Evolutionary conservation across 768 basidiomycete species (phyloP).

Genomic region (Piloderma croceum): DNA sequence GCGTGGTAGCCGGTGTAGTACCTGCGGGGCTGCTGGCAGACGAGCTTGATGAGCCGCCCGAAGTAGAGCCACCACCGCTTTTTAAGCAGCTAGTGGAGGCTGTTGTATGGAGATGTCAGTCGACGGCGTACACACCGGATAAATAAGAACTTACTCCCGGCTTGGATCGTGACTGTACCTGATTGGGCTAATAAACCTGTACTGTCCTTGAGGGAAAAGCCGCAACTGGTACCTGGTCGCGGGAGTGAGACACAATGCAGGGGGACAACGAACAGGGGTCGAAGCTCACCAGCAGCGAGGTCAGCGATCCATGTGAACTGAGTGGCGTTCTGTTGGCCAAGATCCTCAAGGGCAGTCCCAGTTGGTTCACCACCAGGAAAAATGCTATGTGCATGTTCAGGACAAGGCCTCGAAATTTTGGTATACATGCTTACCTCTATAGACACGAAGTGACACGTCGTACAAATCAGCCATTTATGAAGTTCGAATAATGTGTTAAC

Average conservation of each 20-base stretch:
- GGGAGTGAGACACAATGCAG: slow-evolving; percentile 1
- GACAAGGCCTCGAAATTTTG: not conserved
- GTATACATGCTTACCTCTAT: slow-evolving; percentile 33
- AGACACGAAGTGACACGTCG: slow-evolving; percentile 1
- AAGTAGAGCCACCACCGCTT: slow-evolving; percentile 1
- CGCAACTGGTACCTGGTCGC: slow-evolving; percentile 44
- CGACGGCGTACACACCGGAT: not conserved
- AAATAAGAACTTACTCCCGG: slow-evolving; percentile 41
- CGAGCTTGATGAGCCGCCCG: slow-evolving; percentile 9
- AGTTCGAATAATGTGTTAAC: not conserved
- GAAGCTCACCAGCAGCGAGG: slow-evolving; percentile 37
- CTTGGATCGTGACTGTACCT: slow-evolving; percentile 44
- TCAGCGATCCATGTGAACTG: slow-evolving; percentile 53
- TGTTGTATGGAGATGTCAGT: slow-evolving; percentile 15
- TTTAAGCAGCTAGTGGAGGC: slow-evolving; percentile 36
- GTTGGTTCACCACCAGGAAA: slow-evolving; percentile 43
- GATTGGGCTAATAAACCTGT: slow-evolving; percentile 46
- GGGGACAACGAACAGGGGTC: not conserved
- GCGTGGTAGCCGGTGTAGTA: not conserved
- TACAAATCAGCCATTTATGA: not conserved
- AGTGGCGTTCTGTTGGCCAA: slow-evolving; percentile 36
- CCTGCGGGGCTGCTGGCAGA: not conserved
- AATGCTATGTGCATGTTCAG: slow-evolving; percentile 36
- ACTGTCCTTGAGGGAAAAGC: slow-evolving; percentile 55
- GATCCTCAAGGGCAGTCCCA: slow-evolving; percentile 39